Conservation (phyloP, 768 basidiomycete species). For the Phallus indusiatus region DNA sequence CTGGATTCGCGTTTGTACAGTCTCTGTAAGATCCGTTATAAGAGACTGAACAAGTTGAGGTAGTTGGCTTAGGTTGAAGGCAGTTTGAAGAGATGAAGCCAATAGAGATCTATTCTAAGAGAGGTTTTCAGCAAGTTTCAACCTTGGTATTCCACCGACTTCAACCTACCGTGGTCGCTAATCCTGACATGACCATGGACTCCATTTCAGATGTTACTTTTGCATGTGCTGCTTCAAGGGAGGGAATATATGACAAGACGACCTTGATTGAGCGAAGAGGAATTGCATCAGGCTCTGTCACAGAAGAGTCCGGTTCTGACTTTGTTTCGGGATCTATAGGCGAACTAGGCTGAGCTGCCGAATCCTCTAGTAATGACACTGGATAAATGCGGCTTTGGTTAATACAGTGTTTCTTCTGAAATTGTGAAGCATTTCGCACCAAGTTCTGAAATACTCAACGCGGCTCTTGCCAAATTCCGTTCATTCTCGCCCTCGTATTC, state of each 20-base stretch:
- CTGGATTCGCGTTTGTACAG: slow-evolving; percentile 73
- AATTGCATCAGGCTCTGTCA: slow-evolving; percentile 20
- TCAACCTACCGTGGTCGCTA: slow-evolving; percentile 59
- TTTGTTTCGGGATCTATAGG: not conserved
- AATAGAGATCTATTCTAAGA: slow-evolving; percentile 80
- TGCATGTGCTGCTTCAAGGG: slow-evolving; percentile 60
- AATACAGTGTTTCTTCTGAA: not conserved
- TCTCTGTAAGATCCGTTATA: slow-evolving; percentile 68
- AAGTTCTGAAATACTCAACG: slow-evolving; percentile 88
- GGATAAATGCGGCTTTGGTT: not conserved
- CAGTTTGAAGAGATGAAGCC: slow-evolving; percentile 91
- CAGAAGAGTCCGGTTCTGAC: not conserved
- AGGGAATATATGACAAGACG: slow-evolving; percentile 58
- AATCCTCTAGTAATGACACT: slow-evolving; percentile 46
- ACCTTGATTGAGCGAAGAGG: slow-evolving; percentile 68
- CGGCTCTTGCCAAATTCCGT: slow-evolving; percentile 83
- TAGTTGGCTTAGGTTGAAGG: slow-evolving; percentile 82
- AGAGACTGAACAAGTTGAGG: slow-evolving; percentile 76
- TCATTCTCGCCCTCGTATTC: slow-evolving; percentile 73
- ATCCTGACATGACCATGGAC: slow-evolving; percentile 72
- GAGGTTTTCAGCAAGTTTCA: not conserved
- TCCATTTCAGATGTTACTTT: slow-evolving; percentile 85
- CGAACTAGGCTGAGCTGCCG: slow-evolving; percentile 12
- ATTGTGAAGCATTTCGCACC: slow-evolving; percentile 37
- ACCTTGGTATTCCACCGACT: slow-evolving; percentile 7